Conservation (phyloP, 768 basidiomycete species). For the Polyporus arcularius region DNA sequence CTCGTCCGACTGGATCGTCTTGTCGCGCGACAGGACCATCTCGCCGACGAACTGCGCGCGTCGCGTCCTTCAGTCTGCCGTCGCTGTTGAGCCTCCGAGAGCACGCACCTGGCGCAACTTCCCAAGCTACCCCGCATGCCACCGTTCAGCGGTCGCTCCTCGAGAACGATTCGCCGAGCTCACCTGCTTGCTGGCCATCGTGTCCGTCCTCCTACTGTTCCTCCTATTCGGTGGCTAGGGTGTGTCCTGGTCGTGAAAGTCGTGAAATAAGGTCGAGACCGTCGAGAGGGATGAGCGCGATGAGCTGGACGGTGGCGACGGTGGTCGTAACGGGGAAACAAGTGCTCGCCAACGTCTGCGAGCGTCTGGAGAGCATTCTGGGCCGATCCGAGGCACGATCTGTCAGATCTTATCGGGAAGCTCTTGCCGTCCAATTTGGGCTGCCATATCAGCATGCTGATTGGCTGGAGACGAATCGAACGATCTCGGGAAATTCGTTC, state of each 20-base stretch:
- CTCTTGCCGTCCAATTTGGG: slow-evolving; percentile 9
- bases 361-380: background rate
- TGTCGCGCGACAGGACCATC: slow-evolving; percentile 83
- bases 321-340: slow-evolving; percentile 15
- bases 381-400: slow-evolving; percentile 13
- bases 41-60: slow-evolving; percentile 80
- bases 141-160: slow-evolving; percentile 1
- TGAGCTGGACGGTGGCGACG: slow-evolving; percentile 14
- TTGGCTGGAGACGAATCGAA: slow-evolving; percentile 10
- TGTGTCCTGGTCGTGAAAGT: background rate
- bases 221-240: background rate
- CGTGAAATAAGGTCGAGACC: background rate
- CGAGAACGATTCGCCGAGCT: slow-evolving; percentile 12
- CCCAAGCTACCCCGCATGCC: slow-evolving; percentile 54
- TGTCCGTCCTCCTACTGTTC: background rate
- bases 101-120: slow-evolving; percentile 70
- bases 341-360: slow-evolving; percentile 1
- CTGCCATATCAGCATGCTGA: background rate
- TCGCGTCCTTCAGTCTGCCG: background rate
- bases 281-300: background rate
- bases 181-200: slow-evolving; percentile 72
- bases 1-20: slow-evolving; percentile 75
- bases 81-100: slow-evolving; percentile 9
- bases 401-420: slow-evolving; percentile 23
- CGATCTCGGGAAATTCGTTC: slow-evolving; percentile 5